Percentiles rank a stretch among this genome's conserved stretches.
These are phyloP conservation scores for Camelina laxa DNA, from an alignment of 345 rosid species.

Conservation along the genomic window DNA sequence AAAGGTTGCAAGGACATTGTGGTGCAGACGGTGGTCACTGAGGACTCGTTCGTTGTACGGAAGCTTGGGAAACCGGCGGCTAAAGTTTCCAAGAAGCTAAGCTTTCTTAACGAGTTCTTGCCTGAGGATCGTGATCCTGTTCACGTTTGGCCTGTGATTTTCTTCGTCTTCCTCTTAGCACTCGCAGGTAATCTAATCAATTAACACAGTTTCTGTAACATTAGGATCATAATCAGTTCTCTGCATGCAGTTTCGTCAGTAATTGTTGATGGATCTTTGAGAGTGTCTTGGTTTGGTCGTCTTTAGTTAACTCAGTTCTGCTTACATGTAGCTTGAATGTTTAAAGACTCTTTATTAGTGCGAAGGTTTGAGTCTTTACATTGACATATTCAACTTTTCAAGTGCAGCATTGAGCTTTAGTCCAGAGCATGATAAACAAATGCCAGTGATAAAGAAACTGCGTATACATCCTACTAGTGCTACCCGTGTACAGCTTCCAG, in stretches of 20 bases:
- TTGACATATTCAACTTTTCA: constrained; percentile 23
- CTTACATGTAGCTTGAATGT: not conserved
- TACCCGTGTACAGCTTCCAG: constrained; percentile 69
- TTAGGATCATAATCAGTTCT: not conserved
- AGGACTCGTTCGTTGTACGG: constrained; percentile 72
- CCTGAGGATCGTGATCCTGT: constrained; percentile 97
- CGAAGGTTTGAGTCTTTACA: constrained; percentile 10
- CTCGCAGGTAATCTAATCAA: constrained; percentile 65
- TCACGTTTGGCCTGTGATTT: constrained; percentile 84
- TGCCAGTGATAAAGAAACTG: constrained; percentile 50
- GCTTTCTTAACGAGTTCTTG: constrained; percentile 79
- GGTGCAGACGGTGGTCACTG: constrained; percentile 65
- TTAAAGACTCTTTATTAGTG: not conserved
- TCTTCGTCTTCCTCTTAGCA: constrained; percentile 71
- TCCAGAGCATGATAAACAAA: constrained; percentile 43
- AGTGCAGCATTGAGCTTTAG: constrained; percentile 69
- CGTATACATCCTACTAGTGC: constrained; percentile 73
- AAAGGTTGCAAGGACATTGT: constrained; percentile 73
- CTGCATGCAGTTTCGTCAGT: not conserved
- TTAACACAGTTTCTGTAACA: not conserved
- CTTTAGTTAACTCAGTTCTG: not conserved
- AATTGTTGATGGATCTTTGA: not conserved
- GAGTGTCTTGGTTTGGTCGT: constrained; percentile 6
- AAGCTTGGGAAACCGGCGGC: constrained; percentile 73
- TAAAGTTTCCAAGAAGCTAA: constrained; percentile 62